These are phyloP conservation scores for Allium sativum DNA, from an alignment of 106 monocot species.

Conservation along the genomic window DNA sequence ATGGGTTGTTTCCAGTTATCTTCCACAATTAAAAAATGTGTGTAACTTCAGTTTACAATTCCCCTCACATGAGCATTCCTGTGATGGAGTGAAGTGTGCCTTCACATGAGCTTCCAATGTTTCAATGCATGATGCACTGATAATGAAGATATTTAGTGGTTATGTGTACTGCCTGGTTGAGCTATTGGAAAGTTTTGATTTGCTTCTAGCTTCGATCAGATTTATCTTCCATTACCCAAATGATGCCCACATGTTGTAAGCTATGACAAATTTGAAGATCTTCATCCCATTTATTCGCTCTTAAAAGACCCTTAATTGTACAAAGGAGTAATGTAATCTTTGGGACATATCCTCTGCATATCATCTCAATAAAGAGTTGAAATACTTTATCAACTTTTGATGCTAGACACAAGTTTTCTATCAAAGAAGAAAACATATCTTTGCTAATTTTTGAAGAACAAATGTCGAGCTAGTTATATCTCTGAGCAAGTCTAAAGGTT, in stretches of 20 bases:
- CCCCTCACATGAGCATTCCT: too few species aligned
- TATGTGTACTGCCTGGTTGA: not conserved
- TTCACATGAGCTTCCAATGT: not conserved
- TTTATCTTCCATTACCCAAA: slow-evolving; percentile 3
- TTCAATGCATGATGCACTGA: not conserved
- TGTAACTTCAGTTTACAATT: too few species aligned
- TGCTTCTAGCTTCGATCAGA: not conserved
- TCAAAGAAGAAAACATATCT: slow-evolving; percentile 47
- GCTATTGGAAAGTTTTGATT: not conserved
- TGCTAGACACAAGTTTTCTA: slow-evolving; percentile 66
- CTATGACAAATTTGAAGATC: slow-evolving; percentile 58
- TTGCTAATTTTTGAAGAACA: slow-evolving; percentile 10
- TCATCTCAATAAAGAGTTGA: slow-evolving; percentile 60
- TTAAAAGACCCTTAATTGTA: slow-evolving; percentile 70
- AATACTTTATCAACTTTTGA: slow-evolving; percentile 64
- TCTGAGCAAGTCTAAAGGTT: slow-evolving; percentile 58
- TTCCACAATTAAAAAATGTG: too few species aligned
- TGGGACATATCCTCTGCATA: slow-evolving; percentile 40
- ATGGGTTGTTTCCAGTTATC: too few species aligned
- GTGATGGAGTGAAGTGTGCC: too few species aligned
- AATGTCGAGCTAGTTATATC: slow-evolving; percentile 34
- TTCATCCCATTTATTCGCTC: slow-evolving; percentile 62
- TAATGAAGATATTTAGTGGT: not conserved
- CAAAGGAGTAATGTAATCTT: slow-evolving; percentile 45
- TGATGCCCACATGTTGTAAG: slow-evolving; percentile 34